Base-by-base conservation (phyloP, 2,329 filamentous ascomycete species). In the Colletotrichum viniferum region DNA sequence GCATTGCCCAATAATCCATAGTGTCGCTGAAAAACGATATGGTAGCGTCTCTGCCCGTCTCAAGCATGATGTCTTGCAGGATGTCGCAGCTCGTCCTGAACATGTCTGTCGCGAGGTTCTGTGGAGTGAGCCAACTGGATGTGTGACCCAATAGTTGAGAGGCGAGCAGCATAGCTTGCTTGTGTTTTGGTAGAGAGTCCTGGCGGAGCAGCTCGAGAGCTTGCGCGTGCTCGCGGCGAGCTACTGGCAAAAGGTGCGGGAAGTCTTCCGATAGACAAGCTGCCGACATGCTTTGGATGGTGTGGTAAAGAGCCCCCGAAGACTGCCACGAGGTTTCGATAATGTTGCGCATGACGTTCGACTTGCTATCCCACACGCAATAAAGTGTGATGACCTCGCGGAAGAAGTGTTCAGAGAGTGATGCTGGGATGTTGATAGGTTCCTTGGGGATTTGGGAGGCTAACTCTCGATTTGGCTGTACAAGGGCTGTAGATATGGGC, bases 231-330 rank as follows among this genome's bases (percentile, higher is more conserved):
- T 80, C 78, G 6, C 26, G 60, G 6, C 52, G 60, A 0, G 79
- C 79, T 0, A 78, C 21, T 0, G 71, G 32, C 0, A 67, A 32
- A 24, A 79, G 62, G 24, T 78, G 73, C 7, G 78, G 77, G 7
- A 80, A 78, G 55, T 77, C 80, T 43, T 91, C 90, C 1, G 90
- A 88, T 0, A 92, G 83, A 24, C 90, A 91, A 5, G 90, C 91
- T 10, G 91, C 90, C 2, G 91, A 90, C 91, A 92, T 93, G 77
- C 91, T 92, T 78, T 92, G 90, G 61, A 92, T 90, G 3, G 90
- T 90, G 62, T 89, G 90, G 78, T 89, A 91, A 66, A 92, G 90
- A 0, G 90, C 89, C 21, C 88, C 84, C 0, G 90, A 91, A n/a
- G 87, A 88, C 55, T 89, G 85, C 87, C 90, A 92, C 18, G 71